A percentile compares a stretch with the other conserved stretches of the same genome.
These are phyloP conservation scores for Fusarium sp. DNA, from an alignment of 2,329 filamentous ascomycete species.

Conservation along the genomic window DNA sequence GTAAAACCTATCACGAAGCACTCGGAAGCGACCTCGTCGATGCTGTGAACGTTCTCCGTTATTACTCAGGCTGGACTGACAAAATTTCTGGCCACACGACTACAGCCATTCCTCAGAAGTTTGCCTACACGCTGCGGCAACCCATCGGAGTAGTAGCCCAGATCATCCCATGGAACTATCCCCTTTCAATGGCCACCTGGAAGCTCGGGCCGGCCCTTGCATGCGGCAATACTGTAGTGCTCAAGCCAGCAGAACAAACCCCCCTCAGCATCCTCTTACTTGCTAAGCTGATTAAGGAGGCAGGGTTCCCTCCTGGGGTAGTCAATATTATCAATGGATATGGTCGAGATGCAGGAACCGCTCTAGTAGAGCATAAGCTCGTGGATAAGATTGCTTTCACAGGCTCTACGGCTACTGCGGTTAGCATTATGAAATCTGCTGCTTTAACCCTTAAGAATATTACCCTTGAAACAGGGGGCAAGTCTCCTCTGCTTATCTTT, in stretches of 20 bases:
- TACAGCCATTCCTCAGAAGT: slow-evolving; percentile 73
- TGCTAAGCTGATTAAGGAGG: slow-evolving; percentile 75
- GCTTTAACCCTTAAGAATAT: slow-evolving; percentile 76
- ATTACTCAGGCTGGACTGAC: slow-evolving; percentile 80
- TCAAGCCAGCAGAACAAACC: slow-evolving; percentile 73
- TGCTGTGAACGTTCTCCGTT: slow-evolving; percentile 61
- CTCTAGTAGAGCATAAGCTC: slow-evolving; percentile 73
- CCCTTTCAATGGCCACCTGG: slow-evolving; percentile 78
- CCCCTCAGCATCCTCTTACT: slow-evolving; percentile 71
- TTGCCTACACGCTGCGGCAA: slow-evolving; percentile 78
- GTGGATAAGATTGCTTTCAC: slow-evolving; percentile 82
- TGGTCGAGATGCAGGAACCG: slow-evolving; percentile 74
- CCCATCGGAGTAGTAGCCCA: slow-evolving; percentile 78
- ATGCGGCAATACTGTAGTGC: slow-evolving; percentile 58
- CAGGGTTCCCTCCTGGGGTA: slow-evolving; percentile 79
- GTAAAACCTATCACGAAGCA: slow-evolving; percentile 65
- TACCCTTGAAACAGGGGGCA: slow-evolving; percentile 78
- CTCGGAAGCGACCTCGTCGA: slow-evolving; percentile 70
- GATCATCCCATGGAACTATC: slow-evolving; percentile 83
- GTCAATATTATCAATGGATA: slow-evolving; percentile 78
- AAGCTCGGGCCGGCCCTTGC: slow-evolving; percentile 72
- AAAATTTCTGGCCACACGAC: slow-evolving; percentile 80
- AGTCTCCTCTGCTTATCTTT: slow-evolving; percentile 74
- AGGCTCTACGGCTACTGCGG: slow-evolving; percentile 75
- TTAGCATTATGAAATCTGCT: slow-evolving; percentile 71